Evolutionary conservation across 257 asterid genomes (phyloP), one percentile per base, ranked within the genome.

Genomic region (Solanum ahanhuiri): DNA sequence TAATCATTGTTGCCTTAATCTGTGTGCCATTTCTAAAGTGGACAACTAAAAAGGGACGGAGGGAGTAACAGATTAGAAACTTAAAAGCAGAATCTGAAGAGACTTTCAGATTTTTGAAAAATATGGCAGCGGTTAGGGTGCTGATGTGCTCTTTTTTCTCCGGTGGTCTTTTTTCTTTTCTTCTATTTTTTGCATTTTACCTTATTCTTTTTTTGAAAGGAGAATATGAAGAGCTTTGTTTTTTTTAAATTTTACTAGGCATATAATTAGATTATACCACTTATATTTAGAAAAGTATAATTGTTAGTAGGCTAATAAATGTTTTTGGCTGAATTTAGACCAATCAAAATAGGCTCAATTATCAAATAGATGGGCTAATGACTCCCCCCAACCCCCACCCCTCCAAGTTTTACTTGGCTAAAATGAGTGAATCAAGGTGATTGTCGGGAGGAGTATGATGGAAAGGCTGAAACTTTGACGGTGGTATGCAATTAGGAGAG

Each of bases 401-500:
- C 4, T 57, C 2, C 25, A 57, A 18, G 25, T 18, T 57, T 57
- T 7, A 57, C 23, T 1, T 20, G 64, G 64, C 64, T 20, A 57
- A 57, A 57, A 18, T 18, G 25, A 18, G 64, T 6, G 64, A 20
- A 57, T 57, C 64, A 57, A 57, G 23, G 64, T 3, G 25, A 2
- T 0, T 57, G 1, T 57, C 1, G 0, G 60, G 60, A 17, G 60
- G 1, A 15, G 60, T 15, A 6, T 57, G 23, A 54, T 54, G 18
- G 63, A 7, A 54, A 54, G 23, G 2, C 23, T 54, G 63, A 18
- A 54, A 18, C 23, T 54, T 54, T 54, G 23, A 7, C 4, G 10
- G 11, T 2, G n/a, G 3, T 0, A 51, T 1, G 3, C 1, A 0
- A 51, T 51, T 5, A 15, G 22, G 60, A 51, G 3, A 15, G 22